Conservation (phyloP, 805 yeast genomes). For the Starmerella vaccinii region DNA sequence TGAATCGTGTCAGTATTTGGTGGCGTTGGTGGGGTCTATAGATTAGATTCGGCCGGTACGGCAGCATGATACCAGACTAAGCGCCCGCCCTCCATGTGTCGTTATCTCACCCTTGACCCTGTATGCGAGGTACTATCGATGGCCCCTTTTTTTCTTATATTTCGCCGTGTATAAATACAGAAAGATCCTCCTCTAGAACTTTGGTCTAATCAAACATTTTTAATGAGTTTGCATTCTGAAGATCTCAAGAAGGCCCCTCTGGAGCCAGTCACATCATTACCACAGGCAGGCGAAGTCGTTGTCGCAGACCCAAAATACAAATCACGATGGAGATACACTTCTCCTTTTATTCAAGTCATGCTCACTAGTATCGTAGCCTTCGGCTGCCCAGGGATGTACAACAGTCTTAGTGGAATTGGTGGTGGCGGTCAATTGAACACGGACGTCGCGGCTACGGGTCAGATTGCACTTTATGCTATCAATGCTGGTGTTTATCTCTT, state of each 20-base stretch:
- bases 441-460: slow-evolving; percentile 28
- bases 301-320: slow-evolving; percentile 2
- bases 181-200: too few relatives aligned
- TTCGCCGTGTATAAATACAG: too few relatives aligned
- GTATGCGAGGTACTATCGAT: too few relatives aligned
- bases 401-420: slow-evolving; percentile 29
- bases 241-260: not conserved
- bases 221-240: too few relatives aligned
- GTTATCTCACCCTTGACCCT: too few relatives aligned
- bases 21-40: too few relatives aligned
- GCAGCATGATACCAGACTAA: too few relatives aligned
- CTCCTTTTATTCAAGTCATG: slow-evolving; percentile 24
- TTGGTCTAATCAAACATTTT: too few relatives aligned
- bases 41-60: too few relatives aligned
- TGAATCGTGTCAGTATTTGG: too few relatives aligned
- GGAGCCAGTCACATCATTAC: not conserved
- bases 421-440: slow-evolving; percentile 30
- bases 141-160: too few relatives aligned
- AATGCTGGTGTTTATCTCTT: slow-evolving; percentile 27
- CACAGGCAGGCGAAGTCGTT: slow-evolving; percentile 3
- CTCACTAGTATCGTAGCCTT: slow-evolving; percentile 28
- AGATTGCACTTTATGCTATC: slow-evolving; percentile 27
- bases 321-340: slow-evolving; percentile 13
- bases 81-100: too few relatives aligned
- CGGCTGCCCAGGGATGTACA: slow-evolving; percentile 32